phyloP scores from a whole-genome alignment of 2,329 filamentous ascomycete genomes.

The Pseudogymnoascus sp. region DNA sequence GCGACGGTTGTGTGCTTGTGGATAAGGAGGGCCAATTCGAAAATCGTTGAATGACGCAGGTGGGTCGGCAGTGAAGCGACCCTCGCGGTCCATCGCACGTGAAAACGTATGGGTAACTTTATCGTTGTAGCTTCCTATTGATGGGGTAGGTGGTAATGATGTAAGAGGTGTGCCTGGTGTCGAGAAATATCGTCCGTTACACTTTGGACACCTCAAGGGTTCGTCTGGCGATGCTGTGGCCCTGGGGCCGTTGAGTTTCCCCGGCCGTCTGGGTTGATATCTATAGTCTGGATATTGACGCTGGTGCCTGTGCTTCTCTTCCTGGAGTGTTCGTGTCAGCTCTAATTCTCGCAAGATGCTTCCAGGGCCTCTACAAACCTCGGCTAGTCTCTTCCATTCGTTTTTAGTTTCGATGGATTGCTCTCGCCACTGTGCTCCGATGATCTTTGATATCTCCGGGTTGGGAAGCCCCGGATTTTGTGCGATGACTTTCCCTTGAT shows the following conservation, averaged over 20 bases:
- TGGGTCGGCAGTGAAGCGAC: constrained; percentile 49
- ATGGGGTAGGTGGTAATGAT: constrained; percentile 21
- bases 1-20: background rate
- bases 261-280: constrained; percentile 61
- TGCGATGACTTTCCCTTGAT: constrained; percentile 73
- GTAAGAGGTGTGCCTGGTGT: constrained; percentile 27
- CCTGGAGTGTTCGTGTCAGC: constrained; percentile 34
- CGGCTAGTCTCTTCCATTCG: constrained; percentile 81
- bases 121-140: constrained; percentile 12
- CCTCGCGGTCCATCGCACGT: constrained; percentile 50
- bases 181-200: constrained; percentile 46
- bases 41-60: constrained; percentile 16
- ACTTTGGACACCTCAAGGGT: constrained; percentile 58
- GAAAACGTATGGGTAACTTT: constrained; percentile 22
- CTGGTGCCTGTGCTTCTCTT: constrained; percentile 85
- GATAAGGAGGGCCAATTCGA: background rate
- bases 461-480: constrained; percentile 86
- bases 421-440: constrained; percentile 77
- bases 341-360: background rate
- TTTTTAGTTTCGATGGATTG: constrained; percentile 67
- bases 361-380: constrained; percentile 40
- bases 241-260: constrained; percentile 21
- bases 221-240: constrained; percentile 36
- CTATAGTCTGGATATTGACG: constrained; percentile 88
- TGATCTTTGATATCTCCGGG: constrained; percentile 95